These are phyloP conservation scores for Cyberlindnera meyerae DNA, from an alignment of 805 yeast species.

Conservation along the genomic window DNA sequence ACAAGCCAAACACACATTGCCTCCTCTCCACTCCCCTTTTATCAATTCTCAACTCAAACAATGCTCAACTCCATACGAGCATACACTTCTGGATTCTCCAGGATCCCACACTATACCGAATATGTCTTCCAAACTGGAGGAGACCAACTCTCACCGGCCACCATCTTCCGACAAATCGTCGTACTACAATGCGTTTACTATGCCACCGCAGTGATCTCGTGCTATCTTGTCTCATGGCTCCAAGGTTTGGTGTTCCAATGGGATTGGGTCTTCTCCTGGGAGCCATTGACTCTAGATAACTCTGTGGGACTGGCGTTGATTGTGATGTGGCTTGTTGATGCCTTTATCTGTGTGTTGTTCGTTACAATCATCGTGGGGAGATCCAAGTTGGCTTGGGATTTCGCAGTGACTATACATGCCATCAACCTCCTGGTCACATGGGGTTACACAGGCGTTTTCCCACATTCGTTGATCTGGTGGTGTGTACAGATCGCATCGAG, in stretches of 20 bases:
- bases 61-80: background rate
- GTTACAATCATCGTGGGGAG: constrained; percentile 87
- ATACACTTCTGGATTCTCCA: constrained; percentile 13
- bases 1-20: no score
- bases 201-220: constrained; percentile 59
- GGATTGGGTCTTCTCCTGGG: constrained; percentile 80
- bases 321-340: constrained; percentile 75
- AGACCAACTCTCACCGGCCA: constrained; percentile 51
- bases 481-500: constrained; percentile 65
- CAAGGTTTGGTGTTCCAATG: constrained; percentile 66
- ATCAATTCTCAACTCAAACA: background rate
- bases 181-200: constrained; percentile 78
- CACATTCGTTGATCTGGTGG: constrained; percentile 81
- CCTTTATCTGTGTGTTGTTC: constrained; percentile 77
- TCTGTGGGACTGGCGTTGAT: constrained; percentile 75
- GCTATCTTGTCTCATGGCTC: constrained; percentile 59
- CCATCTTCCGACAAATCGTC: constrained; percentile 66
- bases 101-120: constrained; percentile 15
- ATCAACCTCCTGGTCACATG: constrained; percentile 69
- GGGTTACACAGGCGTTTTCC: constrained; percentile 61
- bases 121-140: constrained; percentile 16
- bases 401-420: constrained; percentile 88
- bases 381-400: constrained; percentile 92
- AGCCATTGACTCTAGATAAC: constrained; percentile 62
- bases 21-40: no score